Base-by-base conservation (phyloP, 1,284 basidiomycete species). In the Apiotrichum domesticum region DNA sequence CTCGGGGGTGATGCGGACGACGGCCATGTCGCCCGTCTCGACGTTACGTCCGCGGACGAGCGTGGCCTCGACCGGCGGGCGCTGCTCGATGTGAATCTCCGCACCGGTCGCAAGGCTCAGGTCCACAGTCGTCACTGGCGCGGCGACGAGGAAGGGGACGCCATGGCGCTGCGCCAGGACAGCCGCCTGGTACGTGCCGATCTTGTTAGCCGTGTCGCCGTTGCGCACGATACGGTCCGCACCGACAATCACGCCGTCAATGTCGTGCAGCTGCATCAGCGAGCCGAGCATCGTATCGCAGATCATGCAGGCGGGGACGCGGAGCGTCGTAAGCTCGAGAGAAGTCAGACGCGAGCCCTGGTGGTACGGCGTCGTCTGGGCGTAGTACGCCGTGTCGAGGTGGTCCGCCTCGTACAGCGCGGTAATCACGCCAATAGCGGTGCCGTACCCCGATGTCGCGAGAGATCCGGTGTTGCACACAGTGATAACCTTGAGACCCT, bases 381-480 rank as follows among this genome's bases (percentile, higher is more conserved):
- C 93, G 72, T 85, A 96, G 76, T 87, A 93, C 1, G 90, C 90
- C 55, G 83, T 85, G 59, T 84, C 82, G 9, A 96, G 81, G 62
- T 86, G 84, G 35, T 83, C 82, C 4, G 82, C 83, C 70, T 91
- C 87, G 71, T 88, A 84, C 3, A 95, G 81, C 63, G 88, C 85
- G 3, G 90, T 93, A 71, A 96, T 94, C 59, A 95, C 80, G n/a
- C 92, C 92, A 10, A 96, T 78, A 3, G 92, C 92, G 0, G 92
- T 96, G 29, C 92, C 92, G 74, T 94, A 94, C 32, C 91, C 92
- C 42, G 90, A 92, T 15, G 91, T 95, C 2, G 92, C 92, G 59
- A 96, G 80, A 33, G 87, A 90, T 15, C 92, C 92, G 15, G 92
- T 95, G 75, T 96, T 96, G 79, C 92, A 96, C n/a, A 95, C 90